These are phyloP conservation scores for Mycena albidolilacea DNA, from an alignment of 768 basidiomycete genomes.

Conservation along the genomic window DNA sequence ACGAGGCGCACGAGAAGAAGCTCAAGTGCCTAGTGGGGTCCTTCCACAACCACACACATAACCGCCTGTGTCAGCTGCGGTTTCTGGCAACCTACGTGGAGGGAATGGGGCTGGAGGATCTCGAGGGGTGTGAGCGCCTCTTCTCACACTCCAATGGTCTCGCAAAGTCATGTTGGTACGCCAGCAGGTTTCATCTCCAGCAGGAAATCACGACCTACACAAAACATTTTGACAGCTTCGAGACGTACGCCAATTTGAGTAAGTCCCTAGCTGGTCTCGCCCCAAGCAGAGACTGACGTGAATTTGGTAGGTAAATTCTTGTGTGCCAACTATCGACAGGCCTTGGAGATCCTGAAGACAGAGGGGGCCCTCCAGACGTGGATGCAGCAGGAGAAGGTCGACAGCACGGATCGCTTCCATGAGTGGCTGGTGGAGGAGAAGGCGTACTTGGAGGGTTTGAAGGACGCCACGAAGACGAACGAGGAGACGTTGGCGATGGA, in stretches of 20 bases:
- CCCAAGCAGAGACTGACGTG: not conserved
- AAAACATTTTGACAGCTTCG: no score
- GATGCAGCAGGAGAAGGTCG: slow-evolving; percentile 22
- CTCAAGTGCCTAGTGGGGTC: no score
- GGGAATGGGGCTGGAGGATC: not conserved
- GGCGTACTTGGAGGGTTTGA: not conserved
- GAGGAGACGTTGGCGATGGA: no score
- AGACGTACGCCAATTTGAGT: not conserved
- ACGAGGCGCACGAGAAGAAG: no score
- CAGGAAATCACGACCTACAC: not conserved
- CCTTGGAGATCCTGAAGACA: slow-evolving; percentile 34
- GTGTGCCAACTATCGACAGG: slow-evolving; percentile 1
- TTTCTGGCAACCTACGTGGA: not conserved
- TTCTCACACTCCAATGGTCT: not conserved
- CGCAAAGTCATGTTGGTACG: not conserved
- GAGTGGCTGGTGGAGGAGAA: slow-evolving; percentile 29
- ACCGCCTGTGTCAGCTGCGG: not conserved
- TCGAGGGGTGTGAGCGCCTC: not conserved
- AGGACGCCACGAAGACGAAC: not conserved
- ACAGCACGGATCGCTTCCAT: slow-evolving; percentile 9
- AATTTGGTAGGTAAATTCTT: slow-evolving; percentile 19
- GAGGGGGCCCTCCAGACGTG: slow-evolving; percentile 18
- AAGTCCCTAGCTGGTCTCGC: not conserved
- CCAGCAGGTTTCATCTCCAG: not conserved
- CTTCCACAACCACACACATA: not conserved